Conservation (phyloP, 1,284 basidiomycete genomes). For the Cutaneotrichosporon sp. region DNA sequence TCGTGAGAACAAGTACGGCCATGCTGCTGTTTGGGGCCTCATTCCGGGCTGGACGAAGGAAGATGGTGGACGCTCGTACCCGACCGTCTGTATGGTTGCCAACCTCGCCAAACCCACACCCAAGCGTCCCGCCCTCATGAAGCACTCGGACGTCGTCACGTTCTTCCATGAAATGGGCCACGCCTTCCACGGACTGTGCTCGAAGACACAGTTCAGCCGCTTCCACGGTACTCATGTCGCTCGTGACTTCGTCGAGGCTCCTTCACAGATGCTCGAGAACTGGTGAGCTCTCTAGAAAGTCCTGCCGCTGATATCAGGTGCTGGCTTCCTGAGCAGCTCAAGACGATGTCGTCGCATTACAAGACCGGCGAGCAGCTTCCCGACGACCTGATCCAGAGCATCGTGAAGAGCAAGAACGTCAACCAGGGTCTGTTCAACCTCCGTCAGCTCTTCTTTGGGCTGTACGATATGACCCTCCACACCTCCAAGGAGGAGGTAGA, state of each 20-base stretch:
- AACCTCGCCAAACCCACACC: slow-evolving; percentile 54
- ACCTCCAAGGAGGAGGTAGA: slow-evolving; percentile 21
- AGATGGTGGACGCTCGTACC: slow-evolving; percentile 31
- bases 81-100: slow-evolving; percentile 53
- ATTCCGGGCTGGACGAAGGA: slow-evolving; percentile 17
- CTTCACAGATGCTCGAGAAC: slow-evolving; percentile 84
- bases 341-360: slow-evolving; percentile 22
- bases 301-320: neutral
- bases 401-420: slow-evolving; percentile 21
- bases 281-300: slow-evolving; percentile 51
- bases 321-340: slow-evolving; percentile 24
- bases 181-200: slow-evolving; percentile 75
- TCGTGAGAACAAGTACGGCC: slow-evolving; percentile 74
- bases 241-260: slow-evolving; percentile 78
- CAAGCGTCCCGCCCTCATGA: slow-evolving; percentile 73
- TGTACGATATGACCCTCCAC: slow-evolving; percentile 21
- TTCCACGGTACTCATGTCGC: slow-evolving; percentile 65
- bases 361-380: slow-evolving; percentile 19
- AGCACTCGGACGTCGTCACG: slow-evolving; percentile 47
- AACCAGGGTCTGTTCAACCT: slow-evolving; percentile 22
- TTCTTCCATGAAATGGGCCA: slow-evolving; percentile 64
- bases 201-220: slow-evolving; percentile 62
- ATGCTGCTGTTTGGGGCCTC: slow-evolving; percentile 81
- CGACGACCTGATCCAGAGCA: slow-evolving; percentile 17
- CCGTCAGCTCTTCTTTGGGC: slow-evolving; percentile 22